Conservation (phyloP, 1,139 yeast genomes). For the Saccharomyces hybrid region DNA sequence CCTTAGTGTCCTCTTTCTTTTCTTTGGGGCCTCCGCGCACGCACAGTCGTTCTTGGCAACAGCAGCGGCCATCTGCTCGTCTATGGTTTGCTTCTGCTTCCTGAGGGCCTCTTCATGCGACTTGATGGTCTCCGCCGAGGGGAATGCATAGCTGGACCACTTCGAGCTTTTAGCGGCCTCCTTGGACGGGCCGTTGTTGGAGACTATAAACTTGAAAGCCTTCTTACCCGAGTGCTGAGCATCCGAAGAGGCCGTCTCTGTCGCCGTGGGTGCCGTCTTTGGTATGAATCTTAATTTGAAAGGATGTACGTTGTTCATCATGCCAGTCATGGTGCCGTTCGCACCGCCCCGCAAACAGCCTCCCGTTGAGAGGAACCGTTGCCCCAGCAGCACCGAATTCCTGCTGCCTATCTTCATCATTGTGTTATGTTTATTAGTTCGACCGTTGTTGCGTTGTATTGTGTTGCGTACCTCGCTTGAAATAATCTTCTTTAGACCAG, state of each 20-base stretch:
- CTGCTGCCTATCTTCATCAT: background rate
- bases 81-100: conserved; percentile 4
- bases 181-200: background rate
- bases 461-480: background rate
- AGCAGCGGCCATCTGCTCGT: conserved; percentile 33
- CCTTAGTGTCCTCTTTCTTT: conserved; percentile 58
- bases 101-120: conserved; percentile 9
- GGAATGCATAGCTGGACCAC: conserved; percentile 28
- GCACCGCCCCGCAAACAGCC: background rate
- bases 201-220: background rate
- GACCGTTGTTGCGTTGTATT: background rate
- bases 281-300: conserved; percentile 7
- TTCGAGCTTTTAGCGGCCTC: conserved; percentile 7
- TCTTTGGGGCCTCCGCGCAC: conserved; percentile 14
- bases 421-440: background rate
- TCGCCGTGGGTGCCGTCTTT: background rate
- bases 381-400: background rate
- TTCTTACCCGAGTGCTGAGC: background rate
- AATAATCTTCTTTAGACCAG: background rate
- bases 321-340: background rate
- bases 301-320: background rate
- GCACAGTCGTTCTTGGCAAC: conserved; percentile 11
- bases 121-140: conserved; percentile 18
- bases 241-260: background rate
- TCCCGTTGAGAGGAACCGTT: background rate